Conservation (phyloP, 23 red algal species). For the Porphyridium purpureum region DNA sequence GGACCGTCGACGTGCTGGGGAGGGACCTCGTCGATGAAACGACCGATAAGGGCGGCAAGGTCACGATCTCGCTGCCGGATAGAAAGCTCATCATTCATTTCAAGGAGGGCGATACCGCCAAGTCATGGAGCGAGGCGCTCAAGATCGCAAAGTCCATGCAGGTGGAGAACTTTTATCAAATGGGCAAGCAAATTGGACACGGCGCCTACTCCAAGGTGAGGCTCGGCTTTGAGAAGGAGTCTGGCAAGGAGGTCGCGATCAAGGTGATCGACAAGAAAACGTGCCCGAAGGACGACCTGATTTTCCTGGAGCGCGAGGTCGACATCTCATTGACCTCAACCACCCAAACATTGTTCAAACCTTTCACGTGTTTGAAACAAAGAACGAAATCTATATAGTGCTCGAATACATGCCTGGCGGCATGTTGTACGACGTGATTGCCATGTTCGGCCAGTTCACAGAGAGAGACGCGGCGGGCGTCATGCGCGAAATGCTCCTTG, state of each 20-base stretch:
- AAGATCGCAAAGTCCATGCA: too few relatives aligned
- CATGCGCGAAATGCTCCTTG: constrained; percentile 52
- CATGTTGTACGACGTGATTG: constrained; percentile 45
- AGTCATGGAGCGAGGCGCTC: too few relatives aligned
- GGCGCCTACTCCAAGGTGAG: too few relatives aligned
- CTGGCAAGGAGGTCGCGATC: constrained; percentile 60
- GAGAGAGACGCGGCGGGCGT: constrained; percentile 41
- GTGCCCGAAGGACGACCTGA: constrained; percentile 21
- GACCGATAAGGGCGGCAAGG: too few relatives aligned
- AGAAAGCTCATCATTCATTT: too few relatives aligned
- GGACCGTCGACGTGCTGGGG: too few relatives aligned
- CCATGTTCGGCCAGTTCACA: constrained; percentile 26
- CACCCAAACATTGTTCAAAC: constrained; percentile 59
- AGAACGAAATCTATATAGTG: constrained; percentile 42
- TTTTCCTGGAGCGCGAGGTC: constrained; percentile 52
- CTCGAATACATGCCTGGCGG: constrained; percentile 64
- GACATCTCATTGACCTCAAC: constrained; percentile 29
- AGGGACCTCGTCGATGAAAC: too few relatives aligned
- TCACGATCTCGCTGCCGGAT: too few relatives aligned
- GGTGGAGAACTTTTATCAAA: too few relatives aligned
- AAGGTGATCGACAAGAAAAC: constrained; percentile 55
- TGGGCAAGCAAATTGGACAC: too few relatives aligned
- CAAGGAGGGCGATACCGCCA: too few relatives aligned
- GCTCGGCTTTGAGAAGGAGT: too few relatives aligned
- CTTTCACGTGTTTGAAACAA: constrained; percentile 40